Percentiles rank a stretch among this genome's conserved stretches.
These are phyloP conservation scores for Fusarium beomiforme DNA, from an alignment of 2,329 filamentous ascomycete genomes.

Conservation along the genomic window DNA sequence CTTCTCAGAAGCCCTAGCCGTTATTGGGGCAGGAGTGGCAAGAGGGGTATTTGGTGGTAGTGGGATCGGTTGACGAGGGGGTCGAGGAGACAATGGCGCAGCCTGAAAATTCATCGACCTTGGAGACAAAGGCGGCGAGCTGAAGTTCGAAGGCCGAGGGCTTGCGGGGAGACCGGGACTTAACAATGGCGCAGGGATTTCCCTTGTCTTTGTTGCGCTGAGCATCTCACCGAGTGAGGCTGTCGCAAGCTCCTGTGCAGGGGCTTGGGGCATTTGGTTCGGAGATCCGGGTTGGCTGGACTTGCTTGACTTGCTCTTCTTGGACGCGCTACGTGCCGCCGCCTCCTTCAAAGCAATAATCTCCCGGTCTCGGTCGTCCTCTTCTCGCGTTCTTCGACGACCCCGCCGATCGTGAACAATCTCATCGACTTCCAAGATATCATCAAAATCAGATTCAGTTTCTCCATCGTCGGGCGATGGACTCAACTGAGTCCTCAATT, in stretches of 20 bases:
- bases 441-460: constrained; percentile 85
- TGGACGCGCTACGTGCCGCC: constrained; percentile 76
- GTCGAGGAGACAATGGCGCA: constrained; percentile 74
- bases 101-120: constrained; percentile 57
- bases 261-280: constrained; percentile 45
- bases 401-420: constrained; percentile 72
- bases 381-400: constrained; percentile 83
- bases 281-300: constrained; percentile 46
- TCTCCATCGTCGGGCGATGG: constrained; percentile 64
- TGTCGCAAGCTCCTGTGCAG: constrained; percentile 52
- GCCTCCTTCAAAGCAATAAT: constrained; percentile 72
- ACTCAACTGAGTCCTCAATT: constrained; percentile 34
- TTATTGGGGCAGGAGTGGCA: constrained; percentile 56
- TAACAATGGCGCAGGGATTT: constrained; percentile 57
- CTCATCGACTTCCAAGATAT: constrained; percentile 76
- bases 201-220: constrained; percentile 49
- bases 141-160: constrained; percentile 66
- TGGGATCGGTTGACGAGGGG: constrained; percentile 77
- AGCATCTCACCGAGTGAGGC: constrained; percentile 65
- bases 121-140: constrained; percentile 76
- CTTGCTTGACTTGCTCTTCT: constrained; percentile 72
- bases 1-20: constrained; percentile 51
- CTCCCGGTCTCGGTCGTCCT: constrained; percentile 84
- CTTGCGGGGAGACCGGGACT: constrained; percentile 70
- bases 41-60: constrained; percentile 76